Evolutionary conservation across 345 rosid genomes (phyloP).

Genomic region (Syzygium grande): DNA sequence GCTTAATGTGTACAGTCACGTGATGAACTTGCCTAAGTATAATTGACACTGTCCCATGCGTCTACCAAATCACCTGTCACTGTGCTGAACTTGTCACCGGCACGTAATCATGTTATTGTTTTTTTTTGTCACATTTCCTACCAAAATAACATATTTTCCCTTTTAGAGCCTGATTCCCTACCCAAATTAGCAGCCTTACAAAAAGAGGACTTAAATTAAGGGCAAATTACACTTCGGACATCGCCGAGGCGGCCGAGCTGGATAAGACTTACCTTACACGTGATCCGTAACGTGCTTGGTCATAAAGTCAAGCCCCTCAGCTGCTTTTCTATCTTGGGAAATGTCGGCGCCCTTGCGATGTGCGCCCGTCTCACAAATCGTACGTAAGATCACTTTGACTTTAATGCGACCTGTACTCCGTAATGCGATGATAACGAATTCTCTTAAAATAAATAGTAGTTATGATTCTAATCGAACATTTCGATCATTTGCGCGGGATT

Average conservation of each 20-base stretch:
- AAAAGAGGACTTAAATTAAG: background rate
- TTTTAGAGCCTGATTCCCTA: background rate
- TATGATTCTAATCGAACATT: background rate
- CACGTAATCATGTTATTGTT: background rate
- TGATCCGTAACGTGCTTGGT: no score
- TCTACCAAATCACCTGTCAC: background rate
- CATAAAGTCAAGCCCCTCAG: background rate
- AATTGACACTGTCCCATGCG: background rate
- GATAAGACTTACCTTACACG: background rate
- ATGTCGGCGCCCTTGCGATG: background rate
- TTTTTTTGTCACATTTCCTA: background rate
- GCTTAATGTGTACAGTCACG: background rate
- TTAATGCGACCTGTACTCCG: accelerated
- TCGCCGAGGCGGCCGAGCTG: background rate
- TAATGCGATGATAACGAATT: accelerated
- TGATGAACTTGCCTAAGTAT: background rate
- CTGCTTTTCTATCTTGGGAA: background rate
- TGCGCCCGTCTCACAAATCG: accelerated
- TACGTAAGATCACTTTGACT: background rate
- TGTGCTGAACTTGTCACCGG: background rate
- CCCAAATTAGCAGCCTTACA: background rate
- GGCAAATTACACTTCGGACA: background rate
- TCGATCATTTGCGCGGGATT: accelerated
- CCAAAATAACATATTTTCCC: background rate
- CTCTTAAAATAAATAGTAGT: background rate